These are phyloP conservation scores for Sugiyamaella americana DNA, from an alignment of 805 yeast genomes.

Conservation along the genomic window DNA sequence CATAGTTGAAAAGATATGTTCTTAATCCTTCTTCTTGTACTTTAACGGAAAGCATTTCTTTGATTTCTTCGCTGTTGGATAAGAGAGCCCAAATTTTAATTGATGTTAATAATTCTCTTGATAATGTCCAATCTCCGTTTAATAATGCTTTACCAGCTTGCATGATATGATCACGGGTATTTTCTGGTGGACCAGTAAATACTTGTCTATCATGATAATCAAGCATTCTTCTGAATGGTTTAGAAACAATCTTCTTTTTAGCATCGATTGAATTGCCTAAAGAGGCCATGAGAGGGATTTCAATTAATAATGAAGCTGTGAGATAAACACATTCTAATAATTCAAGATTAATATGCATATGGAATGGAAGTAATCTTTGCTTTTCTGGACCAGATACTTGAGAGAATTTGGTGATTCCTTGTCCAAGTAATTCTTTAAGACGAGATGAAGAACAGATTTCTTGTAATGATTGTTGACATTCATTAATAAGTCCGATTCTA, in stretches of 20 bases:
- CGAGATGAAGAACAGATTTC: conserved; percentile 84
- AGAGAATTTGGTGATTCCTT: conserved; percentile 71
- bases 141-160: conserved; percentile 86
- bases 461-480: conserved; percentile 77
- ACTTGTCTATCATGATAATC: conserved; percentile 92
- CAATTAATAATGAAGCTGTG: conserved; percentile 82
- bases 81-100: conserved; percentile 84
- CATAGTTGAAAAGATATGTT: conserved; percentile 85
- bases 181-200: conserved; percentile 97
- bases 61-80: conserved; percentile 60
- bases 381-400: conserved; percentile 42
- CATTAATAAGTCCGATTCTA: conserved; percentile 78
- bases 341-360: conserved; percentile 95
- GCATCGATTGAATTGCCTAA: conserved; percentile 47
- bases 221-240: conserved; percentile 83
- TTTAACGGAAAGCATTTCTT: conserved; percentile 61
- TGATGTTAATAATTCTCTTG: conserved; percentile 62
- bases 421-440: conserved; percentile 89
- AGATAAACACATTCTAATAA: conserved; percentile 89
- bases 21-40: conserved; percentile 87
- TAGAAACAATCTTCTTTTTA: conserved; percentile 60
- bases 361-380: conserved; percentile 90
- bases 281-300: conserved; percentile 85
- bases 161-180: conserved; percentile 87
- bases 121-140: conserved; percentile 81